Evolutionary conservation across 2,329 filamentous ascomycete genomes (phyloP), one percentile per base, ranked within the genome.

Genomic region (Paecilomyces sp.): DNA sequence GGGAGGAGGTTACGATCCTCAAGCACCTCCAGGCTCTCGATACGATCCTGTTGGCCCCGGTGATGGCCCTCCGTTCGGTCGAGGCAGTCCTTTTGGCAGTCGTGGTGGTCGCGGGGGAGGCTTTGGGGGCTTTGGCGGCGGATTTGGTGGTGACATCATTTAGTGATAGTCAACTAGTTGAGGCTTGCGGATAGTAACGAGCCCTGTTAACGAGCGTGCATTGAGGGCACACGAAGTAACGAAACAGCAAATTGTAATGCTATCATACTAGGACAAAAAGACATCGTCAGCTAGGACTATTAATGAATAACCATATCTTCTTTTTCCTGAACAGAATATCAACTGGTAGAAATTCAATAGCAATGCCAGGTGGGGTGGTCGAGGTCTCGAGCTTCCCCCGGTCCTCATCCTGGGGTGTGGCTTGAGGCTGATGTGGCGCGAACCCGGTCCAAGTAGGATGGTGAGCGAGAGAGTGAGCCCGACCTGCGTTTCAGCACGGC

Each of bases 31-130:
- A 1, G 94, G 94, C 1, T 88, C 92, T n/a, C 82, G 94, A 64
- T 97, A 91, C 78, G 94, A 97, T 78, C 93, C 93, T 2, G 76
- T 92, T 24, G 90, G 89, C 0, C 91, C 91, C 0, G 88, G 88
- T 0, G 82, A 83, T 64, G 74, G 75, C 36, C 83, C 83, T 24
- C 78, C 77, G 15, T 66, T 67, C 58, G 80, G 77, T 59, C 73
- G 79, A 60, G 76, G 80, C 56, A 72, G 74, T 6, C n/a, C 41
- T 18, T 47, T 18, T 11, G 41, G 41, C 15, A n/a, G 41, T 18
- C n/a, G 41, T n/a, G 18, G 41, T 59, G 73, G 77, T 25, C 76
- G 79, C 63, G 81, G 80, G 54, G 73, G 80, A 36, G 79, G 82
- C n/a, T 72, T 71, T 54, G 76, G 77, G 57, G 74, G 77, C 11